phyloP scores from a whole-genome alignment of 176 grass and related monocot genomes.

The Musa acuminata region DNA sequence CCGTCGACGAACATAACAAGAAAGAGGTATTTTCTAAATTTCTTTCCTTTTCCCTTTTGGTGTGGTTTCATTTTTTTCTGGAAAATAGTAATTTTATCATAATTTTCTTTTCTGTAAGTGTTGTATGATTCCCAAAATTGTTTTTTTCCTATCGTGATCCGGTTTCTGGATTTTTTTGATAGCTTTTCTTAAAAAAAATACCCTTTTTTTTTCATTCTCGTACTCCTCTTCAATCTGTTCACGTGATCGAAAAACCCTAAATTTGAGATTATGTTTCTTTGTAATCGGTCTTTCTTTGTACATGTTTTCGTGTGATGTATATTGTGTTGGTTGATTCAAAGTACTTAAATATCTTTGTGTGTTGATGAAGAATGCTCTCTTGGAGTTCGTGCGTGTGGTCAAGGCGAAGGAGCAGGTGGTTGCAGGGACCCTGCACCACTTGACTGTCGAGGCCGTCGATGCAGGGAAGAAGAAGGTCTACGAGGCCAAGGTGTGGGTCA shows the following conservation, averaged over 20 bases:
- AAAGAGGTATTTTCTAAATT: background rate
- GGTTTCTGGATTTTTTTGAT: no score
- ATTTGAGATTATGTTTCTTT: no score
- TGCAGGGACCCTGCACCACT: constrained; percentile 65
- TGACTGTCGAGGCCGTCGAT: constrained; percentile 72
- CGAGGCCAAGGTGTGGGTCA: constrained; percentile 89
- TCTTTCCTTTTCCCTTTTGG: background rate
- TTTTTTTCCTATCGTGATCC: no score
- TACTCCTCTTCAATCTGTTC: no score
- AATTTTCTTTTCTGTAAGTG: background rate
- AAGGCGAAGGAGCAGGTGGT: constrained; percentile 86
- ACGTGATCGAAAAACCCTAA: no score
- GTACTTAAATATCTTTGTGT: background rate
- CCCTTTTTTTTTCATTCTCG: no score
- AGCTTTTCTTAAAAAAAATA: no score
- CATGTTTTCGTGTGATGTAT: no score
- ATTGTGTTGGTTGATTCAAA: background rate
- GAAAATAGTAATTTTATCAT: no score
- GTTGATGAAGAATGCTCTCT: constrained; percentile 51
- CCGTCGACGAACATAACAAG: constrained; percentile 3
- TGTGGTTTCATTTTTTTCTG: no score
- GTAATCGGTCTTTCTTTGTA: no score
- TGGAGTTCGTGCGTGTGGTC: constrained; percentile 72
- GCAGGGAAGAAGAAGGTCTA: constrained; percentile 70
- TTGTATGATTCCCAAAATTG: no score